Conservation (phyloP, 352 stramenopile species). For the Globisporangium nodosum region DNA sequence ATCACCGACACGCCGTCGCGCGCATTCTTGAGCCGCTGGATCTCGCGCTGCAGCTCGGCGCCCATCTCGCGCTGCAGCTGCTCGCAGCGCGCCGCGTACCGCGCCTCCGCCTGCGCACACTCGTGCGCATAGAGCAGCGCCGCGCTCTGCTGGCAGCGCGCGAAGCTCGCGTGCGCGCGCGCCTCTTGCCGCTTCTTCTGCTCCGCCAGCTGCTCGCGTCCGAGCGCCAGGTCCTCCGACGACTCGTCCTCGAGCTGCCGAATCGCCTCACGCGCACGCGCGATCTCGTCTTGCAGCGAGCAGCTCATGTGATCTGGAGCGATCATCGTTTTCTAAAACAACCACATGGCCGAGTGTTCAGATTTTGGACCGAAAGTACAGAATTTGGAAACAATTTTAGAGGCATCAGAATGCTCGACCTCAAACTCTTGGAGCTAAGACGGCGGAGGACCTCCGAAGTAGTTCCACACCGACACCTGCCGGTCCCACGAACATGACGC, state of each 20-base stretch:
- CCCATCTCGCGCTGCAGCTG: constrained; percentile 50
- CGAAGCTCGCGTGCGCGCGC: constrained; percentile 23
- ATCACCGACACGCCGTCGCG: constrained; percentile 65
- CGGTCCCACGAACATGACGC: constrained; percentile 80
- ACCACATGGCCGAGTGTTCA: background rate
- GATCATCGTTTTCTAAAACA: background rate
- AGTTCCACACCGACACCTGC: constrained; percentile 73
- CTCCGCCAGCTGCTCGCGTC: constrained; percentile 21
- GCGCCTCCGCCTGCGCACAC: constrained; percentile 26
- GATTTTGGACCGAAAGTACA: no score
- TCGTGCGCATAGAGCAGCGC: constrained; percentile 36
- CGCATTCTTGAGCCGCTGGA: constrained; percentile 41
- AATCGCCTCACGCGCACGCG: constrained; percentile 20
- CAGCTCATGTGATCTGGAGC: constrained; percentile 5
- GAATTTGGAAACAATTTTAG: no score
- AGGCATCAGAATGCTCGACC: no score
- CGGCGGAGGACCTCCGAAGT: constrained; percentile 57
- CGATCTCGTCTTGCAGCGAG: constrained; percentile 27
- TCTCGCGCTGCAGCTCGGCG: constrained; percentile 44
- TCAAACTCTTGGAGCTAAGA: background rate
- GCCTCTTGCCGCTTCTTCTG: constrained; percentile 17
- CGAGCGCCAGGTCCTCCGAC: constrained; percentile 29
- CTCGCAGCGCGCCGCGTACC: constrained; percentile 36
- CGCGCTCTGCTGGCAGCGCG: constrained; percentile 22
- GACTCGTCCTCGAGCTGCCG: constrained; percentile 23